Conservation (phyloP, 2,329 filamentous ascomycete species). For the Fusarium domesticum region DNA sequence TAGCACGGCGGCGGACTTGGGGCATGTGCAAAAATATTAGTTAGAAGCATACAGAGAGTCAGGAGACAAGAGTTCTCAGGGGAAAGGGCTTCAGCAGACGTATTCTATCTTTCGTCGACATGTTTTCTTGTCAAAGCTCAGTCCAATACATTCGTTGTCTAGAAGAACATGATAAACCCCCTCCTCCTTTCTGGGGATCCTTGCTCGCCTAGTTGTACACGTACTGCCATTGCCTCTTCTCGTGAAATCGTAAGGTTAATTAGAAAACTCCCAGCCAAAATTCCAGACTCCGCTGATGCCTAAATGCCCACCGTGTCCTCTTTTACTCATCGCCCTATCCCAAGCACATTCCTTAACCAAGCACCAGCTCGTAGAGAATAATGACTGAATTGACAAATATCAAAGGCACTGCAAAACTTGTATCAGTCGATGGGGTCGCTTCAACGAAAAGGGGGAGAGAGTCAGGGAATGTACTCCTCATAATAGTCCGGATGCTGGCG, state of each 20-base stretch:
- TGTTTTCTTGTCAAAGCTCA: no score
- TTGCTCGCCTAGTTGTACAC: constrained; percentile 8
- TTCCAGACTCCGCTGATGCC: constrained; percentile 22
- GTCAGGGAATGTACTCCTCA: constrained; percentile 69
- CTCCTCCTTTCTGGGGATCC: neutral
- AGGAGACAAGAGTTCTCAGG: no score
- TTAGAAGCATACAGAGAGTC: no score
- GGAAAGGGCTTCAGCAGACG: no score
- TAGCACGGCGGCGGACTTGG: no score
- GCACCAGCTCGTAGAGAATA: constrained; percentile 76
- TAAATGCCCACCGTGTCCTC: constrained; percentile 18
- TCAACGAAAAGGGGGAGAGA: neutral
- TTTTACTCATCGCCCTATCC: constrained; percentile 4
- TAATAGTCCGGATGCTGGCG: constrained; percentile 82
- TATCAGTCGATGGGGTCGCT: constrained; percentile 9
- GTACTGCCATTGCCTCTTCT: constrained; percentile 2
- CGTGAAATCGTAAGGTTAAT: constrained; percentile 10
- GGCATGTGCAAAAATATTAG: no score
- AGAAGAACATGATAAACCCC: no score
- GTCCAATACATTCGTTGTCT: no score
- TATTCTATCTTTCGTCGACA: no score
- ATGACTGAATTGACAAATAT: constrained; percentile 81
- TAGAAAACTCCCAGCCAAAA: constrained; percentile 18
- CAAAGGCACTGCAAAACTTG: constrained; percentile 63
- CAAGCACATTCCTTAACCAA: constrained; percentile 66